Conservation (phyloP, 805 yeast genomes). For the Myxozyma neglecta region DNA sequence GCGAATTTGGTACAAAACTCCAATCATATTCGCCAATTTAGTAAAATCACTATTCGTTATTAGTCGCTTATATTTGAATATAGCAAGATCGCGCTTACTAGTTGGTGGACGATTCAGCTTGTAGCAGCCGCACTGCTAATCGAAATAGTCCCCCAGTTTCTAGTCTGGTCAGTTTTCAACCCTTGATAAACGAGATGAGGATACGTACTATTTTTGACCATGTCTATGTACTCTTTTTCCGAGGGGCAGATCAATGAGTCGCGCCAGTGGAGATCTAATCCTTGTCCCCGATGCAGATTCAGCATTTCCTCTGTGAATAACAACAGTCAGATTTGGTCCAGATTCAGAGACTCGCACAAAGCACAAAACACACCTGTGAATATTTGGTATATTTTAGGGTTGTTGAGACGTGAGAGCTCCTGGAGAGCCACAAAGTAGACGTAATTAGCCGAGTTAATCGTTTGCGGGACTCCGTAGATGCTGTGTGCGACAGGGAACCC, state of each 20-base stretch:
- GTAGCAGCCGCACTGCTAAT: constrained; percentile 67
- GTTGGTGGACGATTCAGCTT: constrained; percentile 37
- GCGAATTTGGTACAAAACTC: constrained; percentile 78
- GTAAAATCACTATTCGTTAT: constrained; percentile 41
- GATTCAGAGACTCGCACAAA: constrained; percentile 18
- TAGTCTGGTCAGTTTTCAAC: neutral
- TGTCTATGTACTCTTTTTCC: constrained; percentile 63
- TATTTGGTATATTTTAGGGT: constrained; percentile 28
- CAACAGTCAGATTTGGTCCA: neutral
- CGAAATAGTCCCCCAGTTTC: constrained; percentile 86
- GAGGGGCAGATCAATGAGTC: constrained; percentile 60
- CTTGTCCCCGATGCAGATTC: constrained; percentile 86
- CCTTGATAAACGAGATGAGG: neutral
- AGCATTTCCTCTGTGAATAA: constrained; percentile 70
- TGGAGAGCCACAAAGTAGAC: constrained; percentile 75
- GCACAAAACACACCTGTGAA: constrained; percentile 18
- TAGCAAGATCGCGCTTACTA: neutral
- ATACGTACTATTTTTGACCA: constrained; percentile 70
- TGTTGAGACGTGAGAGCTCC: constrained; percentile 44
- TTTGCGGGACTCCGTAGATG: constrained; percentile 72
- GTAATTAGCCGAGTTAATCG: constrained; percentile 80
- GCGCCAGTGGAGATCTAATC: constrained; percentile 86
- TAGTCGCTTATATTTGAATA: neutral
- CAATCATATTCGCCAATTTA: constrained; percentile 72
- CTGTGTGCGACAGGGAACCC: constrained; percentile 80